Conservation (phyloP, 2,329 filamentous ascomycete species). For the Epichloe coenophiala region DNA sequence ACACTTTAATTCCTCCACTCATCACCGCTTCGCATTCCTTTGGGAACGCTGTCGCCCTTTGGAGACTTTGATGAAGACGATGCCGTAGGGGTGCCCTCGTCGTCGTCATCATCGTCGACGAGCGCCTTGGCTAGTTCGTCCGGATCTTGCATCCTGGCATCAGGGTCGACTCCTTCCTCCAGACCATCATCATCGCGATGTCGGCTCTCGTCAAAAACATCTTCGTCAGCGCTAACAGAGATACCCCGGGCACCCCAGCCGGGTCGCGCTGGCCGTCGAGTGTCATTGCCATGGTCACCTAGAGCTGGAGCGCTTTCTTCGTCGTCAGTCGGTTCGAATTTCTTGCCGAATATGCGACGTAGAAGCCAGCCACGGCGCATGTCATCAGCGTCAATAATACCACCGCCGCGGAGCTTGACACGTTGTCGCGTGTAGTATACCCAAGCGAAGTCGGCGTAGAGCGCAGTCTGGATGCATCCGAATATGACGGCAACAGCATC, state of each 20-base stretch:
- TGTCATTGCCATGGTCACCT: conserved; percentile 19
- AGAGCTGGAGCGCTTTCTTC: conserved; percentile 44
- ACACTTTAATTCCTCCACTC: conserved; percentile 29
- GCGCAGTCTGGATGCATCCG: conserved; percentile 74
- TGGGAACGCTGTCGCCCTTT: conserved; percentile 17
- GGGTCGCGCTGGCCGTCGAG: conserved; percentile 23
- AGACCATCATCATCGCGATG: conserved; percentile 33
- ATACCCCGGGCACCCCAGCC: conserved; percentile 54
- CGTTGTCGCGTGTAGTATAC: conserved; percentile 89
- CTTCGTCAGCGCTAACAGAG: conserved; percentile 52
- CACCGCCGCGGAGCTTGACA: conserved; percentile 79
- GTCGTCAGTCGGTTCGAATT: conserved; percentile 39
- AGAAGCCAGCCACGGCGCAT: conserved; percentile 76
- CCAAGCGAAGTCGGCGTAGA: conserved; percentile 93
- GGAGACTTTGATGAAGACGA: conserved; percentile 13
- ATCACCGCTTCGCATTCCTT: conserved; percentile 30
- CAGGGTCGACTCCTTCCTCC: conserved; percentile 37
- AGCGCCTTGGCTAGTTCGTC: conserved; percentile 49
- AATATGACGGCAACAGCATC: conserved; percentile 71
- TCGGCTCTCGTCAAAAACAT: conserved; percentile 36
- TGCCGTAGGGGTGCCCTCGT: conserved; percentile 16
- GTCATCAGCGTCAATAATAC: conserved; percentile 82
- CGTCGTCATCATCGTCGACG: conserved; percentile 32
- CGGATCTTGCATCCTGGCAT: conserved; percentile 53
- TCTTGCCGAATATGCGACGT: conserved; percentile 58